Evolutionary conservation across 163 green algal genomes (phyloP), one percentile per base, ranked within the genome.

Genomic region (Chlamydomonas reinhardtii): DNA sequence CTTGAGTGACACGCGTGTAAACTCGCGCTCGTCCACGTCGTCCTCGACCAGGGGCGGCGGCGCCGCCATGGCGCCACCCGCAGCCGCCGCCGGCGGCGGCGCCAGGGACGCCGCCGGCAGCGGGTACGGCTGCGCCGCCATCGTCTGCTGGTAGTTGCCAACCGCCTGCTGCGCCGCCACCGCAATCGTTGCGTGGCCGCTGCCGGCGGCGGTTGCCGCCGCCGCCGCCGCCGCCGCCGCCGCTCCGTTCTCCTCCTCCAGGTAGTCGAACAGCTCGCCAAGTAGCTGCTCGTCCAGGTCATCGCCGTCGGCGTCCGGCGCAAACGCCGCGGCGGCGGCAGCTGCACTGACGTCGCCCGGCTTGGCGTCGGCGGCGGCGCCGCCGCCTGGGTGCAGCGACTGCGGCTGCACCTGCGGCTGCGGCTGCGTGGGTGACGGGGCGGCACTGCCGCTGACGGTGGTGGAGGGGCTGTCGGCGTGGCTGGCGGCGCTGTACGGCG

Each of bases 1-100:
- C 80, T 86, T 86, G 69, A 86, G 80, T 16, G 80, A 79, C 80
- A 86, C 80, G 27, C 80, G 80, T 12, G 69, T 35, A 25, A 86
- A 59, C 80, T 86, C 80, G 52, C 56, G 56, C 0, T 59, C 34
- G 80, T 86, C 80, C 70, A 86, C 68, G 35, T 72, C 79, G 25
- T 86, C 79, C 31, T n/a, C 69, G 1, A 17, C 35, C 3, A 52
- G 31, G 35, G 17, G 19, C 15, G 68, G 24, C 34, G 31, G 17
- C 39, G 4, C 2, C 4, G 25, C 71, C 71, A 37, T n/a, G 39
- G 39, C 15, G 11, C 31, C 66, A 17, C 66, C 66, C 29, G 27
- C n/a, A n/a, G n/a, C 27, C 72, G 66, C 31, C 3, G 34, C 71
- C 1, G 35, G 2, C 15, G 22, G 35, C 24, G 70, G 16, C 11